phyloP scores from a whole-genome alignment of 495 filamentous ascomycete genomes.

The Evansstolkia leycettana region DNA sequence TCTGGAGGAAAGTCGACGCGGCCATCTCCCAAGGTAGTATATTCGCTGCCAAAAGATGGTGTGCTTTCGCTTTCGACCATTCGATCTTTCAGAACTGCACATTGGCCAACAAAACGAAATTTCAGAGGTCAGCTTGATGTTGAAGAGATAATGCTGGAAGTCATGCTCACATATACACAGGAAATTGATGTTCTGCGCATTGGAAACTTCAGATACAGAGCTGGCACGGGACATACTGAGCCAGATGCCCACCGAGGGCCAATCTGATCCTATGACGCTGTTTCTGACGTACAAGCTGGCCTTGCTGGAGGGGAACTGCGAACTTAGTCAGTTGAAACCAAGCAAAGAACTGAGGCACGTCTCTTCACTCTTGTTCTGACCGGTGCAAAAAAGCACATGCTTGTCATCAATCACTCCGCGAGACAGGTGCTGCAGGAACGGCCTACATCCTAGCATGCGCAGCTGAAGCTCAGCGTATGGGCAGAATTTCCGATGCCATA shows the following conservation, averaged over 20 bases:
- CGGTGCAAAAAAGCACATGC: slow-evolving; percentile 27
- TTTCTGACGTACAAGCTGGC: slow-evolving; percentile 70
- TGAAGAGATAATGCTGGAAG: too few relatives aligned
- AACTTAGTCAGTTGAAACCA: slow-evolving; percentile 33
- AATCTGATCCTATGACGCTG: slow-evolving; percentile 48
- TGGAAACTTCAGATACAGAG: slow-evolving; percentile 40
- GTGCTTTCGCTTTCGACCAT: slow-evolving; percentile 49
- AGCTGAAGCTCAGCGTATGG: slow-evolving; percentile 55
- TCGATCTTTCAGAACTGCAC: slow-evolving; percentile 51
- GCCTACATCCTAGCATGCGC: slow-evolving; percentile 64
- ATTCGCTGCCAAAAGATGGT: slow-evolving; percentile 55
- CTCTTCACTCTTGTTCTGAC: slow-evolving; percentile 5
- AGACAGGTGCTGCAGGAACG: slow-evolving; percentile 35
- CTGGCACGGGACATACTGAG: slow-evolving; percentile 42
- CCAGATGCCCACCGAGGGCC: slow-evolving; percentile 45
- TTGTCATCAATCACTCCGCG: slow-evolving; percentile 42
- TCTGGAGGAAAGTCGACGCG: slow-evolving; percentile 65
- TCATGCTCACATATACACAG: slow-evolving; percentile 25
- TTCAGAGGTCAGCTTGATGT: slow-evolving; percentile 41
- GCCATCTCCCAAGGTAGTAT: slow-evolving; percentile 39
- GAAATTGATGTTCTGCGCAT: slow-evolving; percentile 56
- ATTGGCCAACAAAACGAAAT: slow-evolving; percentile 48
- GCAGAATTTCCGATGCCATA: slow-evolving; percentile 45
- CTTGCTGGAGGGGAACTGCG: slow-evolving; percentile 42
- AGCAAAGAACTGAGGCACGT: background rate